Percentiles rank a stretch among this genome's conserved stretches.
These are phyloP conservation scores for Senna siamea DNA, from an alignment of 306 rosid genomes.

Conservation along the genomic window DNA sequence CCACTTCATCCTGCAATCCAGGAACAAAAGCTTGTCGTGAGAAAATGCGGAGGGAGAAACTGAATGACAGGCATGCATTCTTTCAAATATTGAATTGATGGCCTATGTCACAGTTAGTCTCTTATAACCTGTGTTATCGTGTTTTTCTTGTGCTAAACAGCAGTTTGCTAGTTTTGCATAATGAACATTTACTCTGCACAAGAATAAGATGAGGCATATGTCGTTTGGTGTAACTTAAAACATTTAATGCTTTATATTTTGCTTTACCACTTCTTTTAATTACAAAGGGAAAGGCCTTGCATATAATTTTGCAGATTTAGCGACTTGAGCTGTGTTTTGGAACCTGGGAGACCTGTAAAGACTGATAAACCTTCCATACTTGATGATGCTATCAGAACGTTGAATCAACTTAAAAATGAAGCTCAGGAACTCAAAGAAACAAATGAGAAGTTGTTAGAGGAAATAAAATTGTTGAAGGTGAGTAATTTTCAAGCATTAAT, in stretches of 20 bases:
- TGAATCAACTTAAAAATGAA: slow-evolving; percentile 78
- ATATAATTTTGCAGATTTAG: neutral
- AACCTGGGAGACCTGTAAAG: slow-evolving; percentile 75
- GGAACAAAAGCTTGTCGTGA: slow-evolving; percentile 89
- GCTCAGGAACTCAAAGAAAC: slow-evolving; percentile 75
- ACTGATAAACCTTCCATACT: slow-evolving; percentile 80
- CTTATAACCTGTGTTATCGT: neutral
- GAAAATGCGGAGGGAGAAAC: slow-evolving; percentile 80
- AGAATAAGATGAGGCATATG: neutral
- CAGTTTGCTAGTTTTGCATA: slow-evolving; percentile 18
- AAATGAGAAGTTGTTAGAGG: slow-evolving; percentile 73
- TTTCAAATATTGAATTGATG: slow-evolving; percentile 4
- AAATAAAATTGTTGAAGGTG: slow-evolving; percentile 82
- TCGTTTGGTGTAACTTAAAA: slow-evolving; percentile 26
- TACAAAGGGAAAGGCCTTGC: neutral
- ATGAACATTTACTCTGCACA: slow-evolving; percentile 13
- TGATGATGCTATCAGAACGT: slow-evolving; percentile 82
- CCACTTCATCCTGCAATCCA: slow-evolving; percentile 54
- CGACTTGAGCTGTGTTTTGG: slow-evolving; percentile 77
- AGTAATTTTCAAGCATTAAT: slow-evolving; percentile 34
- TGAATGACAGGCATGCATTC: slow-evolving; percentile 80
- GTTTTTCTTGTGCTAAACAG: too few relatives aligned
- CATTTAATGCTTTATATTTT: slow-evolving; percentile 27
- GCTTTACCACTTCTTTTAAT: slow-evolving; percentile 31
- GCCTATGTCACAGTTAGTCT: slow-evolving; percentile 13